Base-by-base conservation (phyloP, 2,329 filamentous ascomycete species). In the Ascocoryne sarcoides region DNA sequence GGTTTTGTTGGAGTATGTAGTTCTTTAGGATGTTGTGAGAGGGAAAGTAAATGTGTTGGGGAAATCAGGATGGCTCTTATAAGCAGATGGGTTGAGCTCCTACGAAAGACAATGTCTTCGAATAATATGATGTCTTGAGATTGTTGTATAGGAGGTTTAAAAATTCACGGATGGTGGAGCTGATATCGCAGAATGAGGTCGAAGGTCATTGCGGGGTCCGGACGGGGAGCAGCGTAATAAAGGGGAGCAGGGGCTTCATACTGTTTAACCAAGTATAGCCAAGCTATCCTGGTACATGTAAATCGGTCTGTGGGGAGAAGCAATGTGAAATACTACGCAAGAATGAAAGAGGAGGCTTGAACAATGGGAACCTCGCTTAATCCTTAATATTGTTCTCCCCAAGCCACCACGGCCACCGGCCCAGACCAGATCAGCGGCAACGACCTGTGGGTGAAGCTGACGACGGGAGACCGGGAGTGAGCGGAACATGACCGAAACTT, bases 341-440 rank as follows among this genome's bases (percentile, higher is more conserved):
- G n/a, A n/a, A n/a, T n/a, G n/a, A n/a, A n/a, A n/a, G n/a, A n/a
- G n/a, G n/a, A 31, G 33, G 18, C 30, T 36, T 32, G 39, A 36
- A 10, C 23, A 42, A 36, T 23, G 14, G 14, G 30, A 29, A 14
- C 33, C 39, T 29, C 16, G 10, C 40, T 44, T 32, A 42, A 39
- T 41, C 35, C 46, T 50, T 52, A 19, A 43, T 50, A 52, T 52
- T 52, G 50, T 52, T 52, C 50, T 50, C 31, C n/a, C 7, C 26
- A 48, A 40, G 41, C 48, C 40, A 39, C 39, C 18, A 29, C 30
- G 38, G 35, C 39, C 39, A 42, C 38, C 33, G 31, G n/a, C n/a
- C n/a, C n/a, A n/a, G n/a, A n/a, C n/a, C n/a, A 40, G 29, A 37
- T 20, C 32, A 23, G 9, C 21, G 20, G 23, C 16, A 26, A 12